A percentile compares a stretch with the other conserved stretches of the same genome.
These are phyloP conservation scores for Rhododendron henanense DNA, from an alignment of 148 eudicot genomes.

Conservation along the genomic window DNA sequence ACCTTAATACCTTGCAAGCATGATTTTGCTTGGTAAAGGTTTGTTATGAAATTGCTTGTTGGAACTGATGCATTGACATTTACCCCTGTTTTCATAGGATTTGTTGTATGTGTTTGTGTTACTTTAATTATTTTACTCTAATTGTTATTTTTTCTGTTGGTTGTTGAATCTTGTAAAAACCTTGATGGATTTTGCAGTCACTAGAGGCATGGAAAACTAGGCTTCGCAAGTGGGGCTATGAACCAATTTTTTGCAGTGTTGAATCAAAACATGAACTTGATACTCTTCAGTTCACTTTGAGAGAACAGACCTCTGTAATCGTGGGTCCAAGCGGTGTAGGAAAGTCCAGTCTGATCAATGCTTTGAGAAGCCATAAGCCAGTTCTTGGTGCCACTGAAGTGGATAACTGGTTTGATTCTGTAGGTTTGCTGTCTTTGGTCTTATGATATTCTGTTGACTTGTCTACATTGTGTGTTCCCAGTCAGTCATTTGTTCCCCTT, in stretches of 20 bases:
- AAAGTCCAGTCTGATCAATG: constrained; percentile 89
- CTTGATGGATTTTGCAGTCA: constrained; percentile 37
- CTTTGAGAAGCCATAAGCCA: constrained; percentile 52
- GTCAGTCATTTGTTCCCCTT: neutral
- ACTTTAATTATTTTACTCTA: neutral
- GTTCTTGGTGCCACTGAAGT: constrained; percentile 32
- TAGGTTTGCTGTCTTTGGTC: constrained; percentile 28
- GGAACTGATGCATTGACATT: neutral
- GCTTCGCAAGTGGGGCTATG: constrained; percentile 83
- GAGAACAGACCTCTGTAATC: constrained; percentile 79
- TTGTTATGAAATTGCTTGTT: neutral
- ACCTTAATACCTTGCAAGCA: neutral
- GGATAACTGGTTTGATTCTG: constrained; percentile 54
- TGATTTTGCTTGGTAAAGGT: neutral
- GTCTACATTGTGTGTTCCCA: neutral
- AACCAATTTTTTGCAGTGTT: constrained; percentile 81
- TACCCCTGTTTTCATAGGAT: neutral
- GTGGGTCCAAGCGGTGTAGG: constrained; percentile 99
- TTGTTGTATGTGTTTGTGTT: neutral
- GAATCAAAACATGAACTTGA: constrained; percentile 68
- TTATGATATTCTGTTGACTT: neutral
- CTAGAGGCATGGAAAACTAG: constrained; percentile 62
- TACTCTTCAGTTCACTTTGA: constrained; percentile 65
- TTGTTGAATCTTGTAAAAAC: neutral
- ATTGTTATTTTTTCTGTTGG: neutral